phyloP scores from a whole-genome alignment of 164 flowering plant genomes.

The Macadamia integrifolia region DNA sequence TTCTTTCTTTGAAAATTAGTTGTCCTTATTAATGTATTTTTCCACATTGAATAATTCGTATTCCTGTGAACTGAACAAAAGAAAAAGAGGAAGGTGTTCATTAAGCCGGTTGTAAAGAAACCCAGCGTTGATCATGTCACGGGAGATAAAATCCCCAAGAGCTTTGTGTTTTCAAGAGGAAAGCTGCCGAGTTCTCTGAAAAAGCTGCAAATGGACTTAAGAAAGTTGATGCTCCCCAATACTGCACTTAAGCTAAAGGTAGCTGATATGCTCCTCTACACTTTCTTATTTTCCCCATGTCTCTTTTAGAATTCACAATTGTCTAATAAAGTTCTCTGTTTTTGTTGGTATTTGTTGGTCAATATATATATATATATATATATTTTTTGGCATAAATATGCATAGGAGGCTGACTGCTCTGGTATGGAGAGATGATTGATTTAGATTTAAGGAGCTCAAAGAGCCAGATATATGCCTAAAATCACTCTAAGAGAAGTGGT shows the following conservation, averaged over 20 bases:
- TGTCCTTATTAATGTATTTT: background rate
- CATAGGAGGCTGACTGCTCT: too few species aligned
- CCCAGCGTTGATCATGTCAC: conserved; percentile 69
- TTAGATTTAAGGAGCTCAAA: too few species aligned
- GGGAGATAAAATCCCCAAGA: conserved; percentile 83
- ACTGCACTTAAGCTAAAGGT: conserved; percentile 95
- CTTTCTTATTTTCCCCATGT: too few species aligned
- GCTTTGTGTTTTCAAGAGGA: conserved; percentile 78
- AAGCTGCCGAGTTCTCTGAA: conserved; percentile 64
- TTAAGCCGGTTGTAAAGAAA: conserved; percentile 44
- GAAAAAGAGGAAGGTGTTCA: conserved; percentile 45
- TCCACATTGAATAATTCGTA: background rate
- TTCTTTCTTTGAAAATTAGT: background rate
- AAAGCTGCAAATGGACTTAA: conserved; percentile 72
- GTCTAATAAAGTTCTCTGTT: background rate
- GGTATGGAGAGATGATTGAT: too few species aligned
- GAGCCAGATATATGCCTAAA: too few species aligned
- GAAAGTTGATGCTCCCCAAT: conserved; percentile 83
- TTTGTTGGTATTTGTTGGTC: background rate
- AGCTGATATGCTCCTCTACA: background rate
- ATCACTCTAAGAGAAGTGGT: too few species aligned
- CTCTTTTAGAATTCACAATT: background rate
- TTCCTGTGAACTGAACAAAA: conserved; percentile 15
- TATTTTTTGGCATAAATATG: too few species aligned
- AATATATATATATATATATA: too few species aligned